phyloP scores from a whole-genome alignment of 164 flowering plant species.

The Stephania yunnanensis region DNA sequence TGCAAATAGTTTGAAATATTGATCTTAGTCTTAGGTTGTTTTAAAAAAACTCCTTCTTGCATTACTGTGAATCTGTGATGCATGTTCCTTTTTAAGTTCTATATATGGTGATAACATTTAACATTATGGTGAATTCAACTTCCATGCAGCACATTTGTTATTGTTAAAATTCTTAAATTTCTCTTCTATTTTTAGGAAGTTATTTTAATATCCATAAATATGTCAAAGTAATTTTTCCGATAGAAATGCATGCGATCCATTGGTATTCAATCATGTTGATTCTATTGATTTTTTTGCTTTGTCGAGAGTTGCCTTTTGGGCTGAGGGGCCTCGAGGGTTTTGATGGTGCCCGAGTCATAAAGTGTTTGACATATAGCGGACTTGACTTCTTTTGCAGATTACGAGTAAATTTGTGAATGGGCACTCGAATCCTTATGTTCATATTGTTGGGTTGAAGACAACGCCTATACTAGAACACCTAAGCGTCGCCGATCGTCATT shows the following conservation, averaged over 20 bases:
- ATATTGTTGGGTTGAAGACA: conserved; percentile 39
- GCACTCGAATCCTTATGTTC: conserved; percentile 39
- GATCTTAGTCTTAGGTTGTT: background rate
- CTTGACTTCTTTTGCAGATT: conserved; percentile 29
- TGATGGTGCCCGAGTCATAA: too few relatives aligned
- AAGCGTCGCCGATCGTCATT: conserved; percentile 7
- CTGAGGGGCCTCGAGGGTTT: background rate
- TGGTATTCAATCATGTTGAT: too few relatives aligned
- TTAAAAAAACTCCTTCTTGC: background rate
- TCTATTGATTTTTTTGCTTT: too few relatives aligned
- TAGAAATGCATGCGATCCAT: background rate
- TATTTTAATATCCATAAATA: too few relatives aligned
- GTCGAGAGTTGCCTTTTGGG: background rate
- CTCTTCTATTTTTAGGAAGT: background rate
- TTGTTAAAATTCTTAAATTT: too few relatives aligned
- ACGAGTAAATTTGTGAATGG: conserved; percentile 37
- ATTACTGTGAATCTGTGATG: too few relatives aligned
- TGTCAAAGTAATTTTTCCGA: background rate
- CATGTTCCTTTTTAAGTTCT: too few relatives aligned
- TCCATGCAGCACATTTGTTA: background rate
- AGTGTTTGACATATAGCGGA: too few relatives aligned
- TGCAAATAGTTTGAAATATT: background rate
- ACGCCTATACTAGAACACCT: conserved; percentile 28
- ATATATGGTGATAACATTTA: too few relatives aligned
- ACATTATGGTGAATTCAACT: background rate